Base-by-base conservation (phyloP, 1,284 basidiomycete genomes). In the Moesziomyces sp. region DNA sequence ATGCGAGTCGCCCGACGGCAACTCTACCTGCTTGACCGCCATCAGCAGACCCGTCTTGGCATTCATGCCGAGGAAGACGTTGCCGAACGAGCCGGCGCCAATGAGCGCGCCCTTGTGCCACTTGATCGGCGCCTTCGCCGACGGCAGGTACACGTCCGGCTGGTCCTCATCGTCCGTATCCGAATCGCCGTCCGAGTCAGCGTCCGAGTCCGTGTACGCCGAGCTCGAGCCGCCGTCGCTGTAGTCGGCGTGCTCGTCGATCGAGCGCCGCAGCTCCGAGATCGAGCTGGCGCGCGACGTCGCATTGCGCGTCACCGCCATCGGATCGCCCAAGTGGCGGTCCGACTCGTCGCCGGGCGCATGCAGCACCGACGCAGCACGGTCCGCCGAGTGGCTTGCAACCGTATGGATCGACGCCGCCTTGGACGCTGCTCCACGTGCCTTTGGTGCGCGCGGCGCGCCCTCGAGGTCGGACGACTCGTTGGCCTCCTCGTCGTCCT, bases 71-170 rank as follows among this genome's bases (percentile, higher is more conserved):
- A 99, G 90, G 85, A 93, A 84, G 9, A 85, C 84, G 40, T 84
- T 83, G 38, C 82, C 82, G 40, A 83, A 83, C 10, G 81, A 83
- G 0, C 97, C 97, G 23, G 93, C 92, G 58, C 97, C 97, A 77
- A 99, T 98, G 69, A 99, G 89, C 3, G 96, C 96, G 52, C 97
- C 97, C 79, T 97, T 97, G 86, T 98, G 95, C 97, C 97, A 99
- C 85, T 97, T 97, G 84, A 92, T 92, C 14, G 89, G 92, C 86
- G 79, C 61, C 51, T 78, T 62, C 0, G 76, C 54, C 3, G 68
- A 52, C 10, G 63, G 48, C 19, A 49, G 28, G 35, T 58, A 58
- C 23, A 62, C 56, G 45, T 58, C 52, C 46, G 44, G 46, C 23
- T 53, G 54, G 13, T 52, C 48, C n/a, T 66, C 63, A 21, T 65